Percentiles rank a stretch among this genome's conserved stretches.
These are phyloP conservation scores for Usnea hakonensis DNA, from an alignment of 495 filamentous ascomycete genomes.

Conservation along the genomic window DNA sequence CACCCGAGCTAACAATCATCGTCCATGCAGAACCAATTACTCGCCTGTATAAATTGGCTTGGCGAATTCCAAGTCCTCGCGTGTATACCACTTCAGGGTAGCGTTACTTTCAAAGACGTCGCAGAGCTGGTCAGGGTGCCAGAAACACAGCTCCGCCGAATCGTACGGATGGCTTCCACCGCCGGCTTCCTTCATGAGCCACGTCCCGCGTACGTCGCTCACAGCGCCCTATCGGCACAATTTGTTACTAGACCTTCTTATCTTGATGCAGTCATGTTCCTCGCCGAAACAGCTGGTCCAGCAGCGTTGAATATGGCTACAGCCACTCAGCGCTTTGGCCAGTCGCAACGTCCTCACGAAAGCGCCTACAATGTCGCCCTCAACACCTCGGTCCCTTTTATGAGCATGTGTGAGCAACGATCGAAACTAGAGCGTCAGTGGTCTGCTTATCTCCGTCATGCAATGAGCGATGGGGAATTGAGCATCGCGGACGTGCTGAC, in stretches of 20 bases:
- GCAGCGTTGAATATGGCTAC: constrained; percentile 33
- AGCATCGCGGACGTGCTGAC: constrained; percentile 26
- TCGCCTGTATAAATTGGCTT: constrained; percentile 38
- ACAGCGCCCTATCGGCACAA: constrained; percentile 31
- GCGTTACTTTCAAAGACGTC: constrained; percentile 32
- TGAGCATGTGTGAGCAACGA: constrained; percentile 19
- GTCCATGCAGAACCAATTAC: constrained; percentile 31
- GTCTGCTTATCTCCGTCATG: constrained; percentile 27
- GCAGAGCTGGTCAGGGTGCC: constrained; percentile 32
- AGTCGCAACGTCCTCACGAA: constrained; percentile 16
- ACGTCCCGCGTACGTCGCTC: constrained; percentile 29
- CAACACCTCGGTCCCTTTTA: constrained; percentile 24
- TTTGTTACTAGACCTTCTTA: constrained; percentile 31
- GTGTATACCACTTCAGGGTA: constrained; percentile 32
- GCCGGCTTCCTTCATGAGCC: constrained; percentile 34
- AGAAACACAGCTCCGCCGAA: constrained; percentile 29
- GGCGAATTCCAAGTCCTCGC: constrained; percentile 39
- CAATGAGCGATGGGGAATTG: constrained; percentile 15
- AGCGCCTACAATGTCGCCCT: constrained; percentile 23
- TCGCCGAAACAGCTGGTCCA: constrained; percentile 29
- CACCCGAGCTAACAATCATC: constrained; percentile 1
- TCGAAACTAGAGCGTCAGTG: constrained; percentile 30
- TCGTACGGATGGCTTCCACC: constrained; percentile 33
- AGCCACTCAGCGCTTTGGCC: constrained; percentile 28
- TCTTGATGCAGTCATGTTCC: constrained; percentile 35